A percentile compares a stretch with the other conserved stretches of the same genome.
Evolutionary conservation across 371 early-diverging fungal species (phyloP).

Genomic region (Circinella umbellata): DNA sequence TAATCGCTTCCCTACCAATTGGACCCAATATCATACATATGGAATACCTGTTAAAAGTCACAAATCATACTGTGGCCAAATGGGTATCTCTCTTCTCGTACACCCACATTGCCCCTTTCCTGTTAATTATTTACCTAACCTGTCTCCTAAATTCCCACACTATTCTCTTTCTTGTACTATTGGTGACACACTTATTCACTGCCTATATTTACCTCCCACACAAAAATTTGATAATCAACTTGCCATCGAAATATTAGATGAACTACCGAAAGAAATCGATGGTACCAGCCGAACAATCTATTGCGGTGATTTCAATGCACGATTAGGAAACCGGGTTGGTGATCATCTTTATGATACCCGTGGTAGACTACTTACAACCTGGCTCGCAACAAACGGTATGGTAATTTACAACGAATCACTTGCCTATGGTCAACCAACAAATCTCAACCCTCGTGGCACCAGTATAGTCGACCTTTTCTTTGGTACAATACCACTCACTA

Average conservation of each 20-base stretch:
- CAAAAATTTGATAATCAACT: neutral
- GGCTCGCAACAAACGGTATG: neutral
- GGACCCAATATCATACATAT: conserved; percentile 11
- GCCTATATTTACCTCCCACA: neutral
- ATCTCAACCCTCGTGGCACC: neutral
- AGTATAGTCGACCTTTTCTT: conserved; percentile 18
- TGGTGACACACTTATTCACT: conserved; percentile 2
- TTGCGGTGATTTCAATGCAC: conserved; percentile 8
- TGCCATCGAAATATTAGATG: neutral
- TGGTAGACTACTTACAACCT: too few species aligned
- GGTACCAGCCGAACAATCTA: neutral
- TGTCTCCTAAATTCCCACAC: neutral
- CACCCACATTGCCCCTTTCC: neutral
- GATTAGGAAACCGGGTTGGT: conserved; percentile 2
- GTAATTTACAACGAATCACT: neutral
- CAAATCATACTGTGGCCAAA: neutral
- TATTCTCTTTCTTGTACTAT: neutral
- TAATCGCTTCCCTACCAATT: neutral
- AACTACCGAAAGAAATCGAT: neutral
- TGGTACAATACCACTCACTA: neutral
- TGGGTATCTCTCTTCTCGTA: conserved; percentile 2
- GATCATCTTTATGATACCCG: neutral
- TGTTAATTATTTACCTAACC: neutral
- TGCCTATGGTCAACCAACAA: neutral
- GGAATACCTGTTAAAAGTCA: neutral